These are phyloP conservation scores for Naganishia vishniacii DNA, from an alignment of 768 basidiomycete genomes.

Conservation along the genomic window DNA sequence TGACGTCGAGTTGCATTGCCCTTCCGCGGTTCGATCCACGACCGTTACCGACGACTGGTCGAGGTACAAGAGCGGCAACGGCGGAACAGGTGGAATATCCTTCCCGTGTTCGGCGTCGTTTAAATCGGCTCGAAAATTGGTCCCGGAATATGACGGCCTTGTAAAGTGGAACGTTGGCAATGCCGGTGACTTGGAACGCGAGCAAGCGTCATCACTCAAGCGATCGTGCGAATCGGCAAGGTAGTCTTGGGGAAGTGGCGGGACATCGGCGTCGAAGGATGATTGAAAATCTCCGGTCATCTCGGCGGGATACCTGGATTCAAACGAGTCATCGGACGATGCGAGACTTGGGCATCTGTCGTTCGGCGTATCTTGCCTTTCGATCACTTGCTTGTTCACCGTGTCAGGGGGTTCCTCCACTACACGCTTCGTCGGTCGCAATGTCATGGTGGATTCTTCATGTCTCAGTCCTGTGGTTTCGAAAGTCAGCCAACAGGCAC, in stretches of 20 bases:
- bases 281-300: too few species aligned
- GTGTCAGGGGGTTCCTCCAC: too few species aligned
- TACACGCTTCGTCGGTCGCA: too few species aligned
- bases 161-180: conserved; percentile 26
- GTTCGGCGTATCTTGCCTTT: too few species aligned
- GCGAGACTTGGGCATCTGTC: too few species aligned
- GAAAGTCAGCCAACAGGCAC: background rate
- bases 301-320: background rate
- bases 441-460: conserved; percentile 13
- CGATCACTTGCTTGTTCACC: too few species aligned
- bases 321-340: background rate
- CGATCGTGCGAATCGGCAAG: too few species aligned
- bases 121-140: conserved; percentile 19
- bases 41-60: background rate
- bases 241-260: too few species aligned
- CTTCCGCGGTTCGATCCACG: too few species aligned
- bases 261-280: too few species aligned
- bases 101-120: background rate
- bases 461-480: conserved; percentile 14
- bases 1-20: too few species aligned
- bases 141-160: conserved; percentile 15
- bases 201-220: background rate
- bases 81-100: conserved; percentile 9
- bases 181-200: conserved; percentile 2
- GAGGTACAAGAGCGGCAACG: background rate